Evolutionary conservation across 129 eudicot genomes (phyloP), one percentile per base, ranked within the genome.

Genomic region (Cynara cardunculus): DNA sequence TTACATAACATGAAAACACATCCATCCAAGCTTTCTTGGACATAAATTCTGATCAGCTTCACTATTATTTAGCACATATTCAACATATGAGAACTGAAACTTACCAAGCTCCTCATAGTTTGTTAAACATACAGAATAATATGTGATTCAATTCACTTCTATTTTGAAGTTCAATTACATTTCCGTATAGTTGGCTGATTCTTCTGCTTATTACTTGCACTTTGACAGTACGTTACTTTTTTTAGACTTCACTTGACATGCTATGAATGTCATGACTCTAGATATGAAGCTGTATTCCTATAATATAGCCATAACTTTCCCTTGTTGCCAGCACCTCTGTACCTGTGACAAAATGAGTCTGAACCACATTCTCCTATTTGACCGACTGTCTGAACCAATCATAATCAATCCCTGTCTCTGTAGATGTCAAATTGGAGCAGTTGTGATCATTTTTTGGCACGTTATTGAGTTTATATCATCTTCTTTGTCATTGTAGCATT

Each of bases 1-100:
- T 68, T 78, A 68, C 18, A 69, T 27, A 70, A 76, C 22, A 61
- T 31, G 35, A 59, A 76, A 44, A 25, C 56, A 61, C 68, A 49
- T 46, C 26, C 18, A 25, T 74, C 41, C 78, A 26, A 46, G 78
- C 41, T 74, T 74, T 74, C 41, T 73, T 73, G 77, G 18, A 71
- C 18, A 37, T 71, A n/a, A 41, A 53, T 18, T 53, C 7, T 8
- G 9, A 35, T 62, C 69, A 21, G 13, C 27, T 62, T 62, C 69
- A 62, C 65, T 56, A 56, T 56, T n/a, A 56, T 56, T 1, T 56
- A 56, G 8, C 21, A 56, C 65, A 56, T 70, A 70, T 70, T 32
- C 49, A 41, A 2, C 18, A 59, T 75, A 53, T 75, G 28, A 75
- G 49, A 75, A 56, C 28, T 18, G 27, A 27, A 46, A 28, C 31